Evolutionary conservation across 805 yeast genomes (phyloP), one percentile per base, ranked within the genome.

Genomic region (Saccharomyces eubayanus): DNA sequence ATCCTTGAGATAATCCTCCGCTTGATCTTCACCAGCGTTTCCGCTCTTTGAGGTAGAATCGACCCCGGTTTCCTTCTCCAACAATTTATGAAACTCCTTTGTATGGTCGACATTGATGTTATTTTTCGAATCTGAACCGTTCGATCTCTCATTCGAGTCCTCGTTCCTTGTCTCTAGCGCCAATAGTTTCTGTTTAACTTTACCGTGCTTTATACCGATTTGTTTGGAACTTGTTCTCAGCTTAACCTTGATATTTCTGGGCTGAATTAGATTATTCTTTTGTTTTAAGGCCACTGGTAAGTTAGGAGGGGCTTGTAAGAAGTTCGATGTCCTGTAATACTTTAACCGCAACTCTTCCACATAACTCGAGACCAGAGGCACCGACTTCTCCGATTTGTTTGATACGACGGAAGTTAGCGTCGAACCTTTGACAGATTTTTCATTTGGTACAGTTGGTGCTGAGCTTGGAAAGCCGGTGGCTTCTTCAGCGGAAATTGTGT

Each of bases 171-270:
- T 66, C 54, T 70, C 74, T 16, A 68, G 51, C 6, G 71, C 54
- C 14, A 70, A 49, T 20, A 70, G 51, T 50, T 69, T 70, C 55
- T 66, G 69, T 50, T 69, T 70, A 3, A 68, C 68, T 51, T 63
- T 66, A 24, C 72, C 72, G 53, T 70, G 74, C 48, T 70, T 70
- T 29, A 70, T 70, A 53, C 72, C 72, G 40, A 68, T 62, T 52
- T 67, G 71, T 51, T 67, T 66, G 5, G 73, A 57, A 57, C 67
- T 68, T 5, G 74, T 67, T 52, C 72, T 59, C 5, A 68, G 60
- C 29, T 61, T 59, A n/a, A 68, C 71, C 56, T 62, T 66, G 36
- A 70, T 65, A 50, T 67, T 66, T 50, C 63, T 67, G 3, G 70
- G 68, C 49, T 66, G 67, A 20, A 66, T 63, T 27, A 68, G 51